A percentile compares a stretch with the other conserved stretches of the same genome.
Evolutionary conservation across 2,329 filamentous ascomycete species (phyloP).

Genomic region (Neoascochyta sp.): DNA sequence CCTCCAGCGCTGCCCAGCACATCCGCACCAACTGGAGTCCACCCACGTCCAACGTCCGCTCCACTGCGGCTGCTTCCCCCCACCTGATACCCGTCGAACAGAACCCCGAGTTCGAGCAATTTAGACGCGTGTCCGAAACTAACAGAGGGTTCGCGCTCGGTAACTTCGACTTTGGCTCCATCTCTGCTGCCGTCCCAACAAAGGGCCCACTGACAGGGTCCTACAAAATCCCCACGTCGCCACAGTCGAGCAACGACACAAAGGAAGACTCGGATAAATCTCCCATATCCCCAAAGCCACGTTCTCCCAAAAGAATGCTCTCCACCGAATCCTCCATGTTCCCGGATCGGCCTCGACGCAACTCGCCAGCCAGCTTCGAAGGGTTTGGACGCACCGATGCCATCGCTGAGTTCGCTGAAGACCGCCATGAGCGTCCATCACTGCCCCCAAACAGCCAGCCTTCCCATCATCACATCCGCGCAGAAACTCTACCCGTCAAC

Average conservation of each 20-base stretch:
- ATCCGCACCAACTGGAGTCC: conserved; percentile 72
- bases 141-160: conserved; percentile 48
- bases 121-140: conserved; percentile 64
- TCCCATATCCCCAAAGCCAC: conserved; percentile 22
- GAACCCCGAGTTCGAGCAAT: conserved; percentile 79
- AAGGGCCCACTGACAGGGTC: conserved; percentile 12
- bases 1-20: conserved; percentile 57
- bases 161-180: conserved; percentile 42
- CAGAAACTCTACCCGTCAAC: conserved; percentile 45
- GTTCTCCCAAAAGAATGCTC: conserved; percentile 50
- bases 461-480: conserved; percentile 29
- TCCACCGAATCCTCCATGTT: conserved; percentile 44
- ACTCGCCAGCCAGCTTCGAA: conserved; percentile 48
- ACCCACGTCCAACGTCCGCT: conserved; percentile 66
- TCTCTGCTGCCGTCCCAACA: conserved; percentile 23
- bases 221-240: conserved; percentile 30
- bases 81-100: conserved; percentile 68
- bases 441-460: conserved; percentile 22
- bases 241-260: conserved; percentile 28
- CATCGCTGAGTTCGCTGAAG: conserved; percentile 34
- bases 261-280: conserved; percentile 14
- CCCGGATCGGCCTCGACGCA: conserved; percentile 43
- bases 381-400: conserved; percentile 33
- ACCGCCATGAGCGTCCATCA: conserved; percentile 30
- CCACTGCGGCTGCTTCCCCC: conserved; percentile 65